Conservation (phyloP, 2,329 filamentous ascomycete genomes). For the Fusarium continuum region DNA sequence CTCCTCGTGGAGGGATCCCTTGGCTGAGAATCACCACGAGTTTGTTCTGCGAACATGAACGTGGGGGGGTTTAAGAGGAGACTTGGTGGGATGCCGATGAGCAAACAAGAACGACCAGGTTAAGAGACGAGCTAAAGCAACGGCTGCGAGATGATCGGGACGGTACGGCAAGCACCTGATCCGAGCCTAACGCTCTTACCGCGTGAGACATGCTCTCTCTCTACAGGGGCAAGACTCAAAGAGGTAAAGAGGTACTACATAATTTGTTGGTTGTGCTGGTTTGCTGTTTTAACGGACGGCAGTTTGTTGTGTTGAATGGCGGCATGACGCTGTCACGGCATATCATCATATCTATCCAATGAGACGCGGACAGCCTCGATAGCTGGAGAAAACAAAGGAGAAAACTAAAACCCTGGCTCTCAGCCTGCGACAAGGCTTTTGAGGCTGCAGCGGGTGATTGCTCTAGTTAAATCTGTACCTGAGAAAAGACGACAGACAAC, state of each 20-base stretch:
- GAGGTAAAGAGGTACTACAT: not conserved
- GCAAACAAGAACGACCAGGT: not conserved
- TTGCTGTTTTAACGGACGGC: slow-evolving; percentile 2
- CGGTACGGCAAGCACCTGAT: slow-evolving; percentile 32
- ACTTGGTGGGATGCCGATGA: slow-evolving; percentile 8
- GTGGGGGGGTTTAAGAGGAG: slow-evolving; percentile 20
- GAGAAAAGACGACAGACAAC: slow-evolving; percentile 9
- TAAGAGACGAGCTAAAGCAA: slow-evolving; percentile 4
- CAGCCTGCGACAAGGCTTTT: not conserved
- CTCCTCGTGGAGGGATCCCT: slow-evolving; percentile 25
- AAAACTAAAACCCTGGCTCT: slow-evolving; percentile 9
- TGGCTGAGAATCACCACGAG: slow-evolving; percentile 15
- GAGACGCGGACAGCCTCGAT: not conserved
- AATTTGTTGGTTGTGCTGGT: slow-evolving; percentile 1
- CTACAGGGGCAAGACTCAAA: not conserved
- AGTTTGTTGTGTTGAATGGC: slow-evolving; percentile 8
- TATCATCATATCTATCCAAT: slow-evolving; percentile 12
- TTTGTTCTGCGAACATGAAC: slow-evolving; percentile 7
- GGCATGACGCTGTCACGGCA: slow-evolving; percentile 23
- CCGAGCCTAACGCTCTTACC: slow-evolving; percentile 29
- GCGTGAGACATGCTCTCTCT: slow-evolving; percentile 16
- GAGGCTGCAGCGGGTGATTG: slow-evolving; percentile 22
- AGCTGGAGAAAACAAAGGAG: slow-evolving; percentile 29
- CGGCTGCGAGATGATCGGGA: slow-evolving; percentile 36
- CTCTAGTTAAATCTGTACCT: slow-evolving; percentile 14